Evolutionary conservation across 108 stramenopile species (phyloP).

Genomic region (Skeletonema menzelii): DNA sequence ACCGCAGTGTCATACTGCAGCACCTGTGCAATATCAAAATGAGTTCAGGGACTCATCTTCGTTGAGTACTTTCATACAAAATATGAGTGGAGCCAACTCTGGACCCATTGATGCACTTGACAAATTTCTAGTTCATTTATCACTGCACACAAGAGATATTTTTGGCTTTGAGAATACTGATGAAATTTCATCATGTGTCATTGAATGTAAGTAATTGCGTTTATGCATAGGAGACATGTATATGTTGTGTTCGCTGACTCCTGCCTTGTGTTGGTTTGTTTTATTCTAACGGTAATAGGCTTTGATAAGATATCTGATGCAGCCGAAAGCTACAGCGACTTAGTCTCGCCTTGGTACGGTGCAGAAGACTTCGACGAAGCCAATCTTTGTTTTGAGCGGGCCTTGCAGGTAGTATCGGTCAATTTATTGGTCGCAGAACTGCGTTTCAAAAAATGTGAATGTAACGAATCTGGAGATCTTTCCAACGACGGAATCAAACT

Average conservation of each 20-base stretch:
- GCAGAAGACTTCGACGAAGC: background rate
- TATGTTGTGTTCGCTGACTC: background rate
- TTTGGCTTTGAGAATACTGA: conserved; percentile 53
- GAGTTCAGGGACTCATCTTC: conserved; percentile 9
- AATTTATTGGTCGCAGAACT: conserved; percentile 77
- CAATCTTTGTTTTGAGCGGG: background rate
- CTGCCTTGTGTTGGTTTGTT: background rate
- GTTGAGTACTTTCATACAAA: conserved; percentile 51
- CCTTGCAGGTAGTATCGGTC: conserved; percentile 57
- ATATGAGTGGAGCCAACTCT: conserved; percentile 56
- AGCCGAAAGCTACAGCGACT: background rate
- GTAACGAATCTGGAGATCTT: conserved; percentile 38
- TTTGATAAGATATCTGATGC: conserved; percentile 19
- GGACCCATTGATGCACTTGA: conserved; percentile 62
- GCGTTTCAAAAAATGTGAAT: conserved; percentile 62
- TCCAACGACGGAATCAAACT: conserved; percentile 60
- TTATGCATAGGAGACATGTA: background rate
- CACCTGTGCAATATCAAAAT: background rate
- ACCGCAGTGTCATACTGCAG: conserved; percentile 2
- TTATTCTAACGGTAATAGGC: conserved; percentile 11
- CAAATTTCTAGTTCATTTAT: conserved; percentile 58
- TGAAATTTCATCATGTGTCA: conserved; percentile 49
- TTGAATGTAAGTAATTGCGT: conserved; percentile 52
- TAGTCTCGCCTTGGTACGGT: conserved; percentile 25
- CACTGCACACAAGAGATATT: conserved; percentile 57